Percentiles rank a stretch among this genome's conserved stretches.
phyloP scores from a whole-genome alignment of 23 red algal species.

The Cyanidium caldarium region DNA sequence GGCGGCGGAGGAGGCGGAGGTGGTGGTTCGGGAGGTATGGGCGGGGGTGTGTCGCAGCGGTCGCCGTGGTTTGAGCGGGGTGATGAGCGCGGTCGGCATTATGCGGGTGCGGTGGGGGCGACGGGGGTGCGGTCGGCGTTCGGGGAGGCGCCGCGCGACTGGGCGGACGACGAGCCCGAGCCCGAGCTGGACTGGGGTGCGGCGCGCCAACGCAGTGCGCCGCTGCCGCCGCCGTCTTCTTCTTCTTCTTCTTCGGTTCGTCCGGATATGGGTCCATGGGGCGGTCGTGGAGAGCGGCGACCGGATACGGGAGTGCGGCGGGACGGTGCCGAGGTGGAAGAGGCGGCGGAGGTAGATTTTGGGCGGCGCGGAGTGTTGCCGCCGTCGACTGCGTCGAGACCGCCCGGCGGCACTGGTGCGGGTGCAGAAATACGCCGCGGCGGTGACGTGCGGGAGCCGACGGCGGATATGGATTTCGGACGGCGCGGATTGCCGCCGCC shows the following conservation, averaged over 20 bases:
- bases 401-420: not conserved
- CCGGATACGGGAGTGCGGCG: not conserved
- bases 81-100: too few relatives aligned
- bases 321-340: not conserved
- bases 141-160: not conserved
- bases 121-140: not conserved
- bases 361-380: not conserved
- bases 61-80: not conserved
- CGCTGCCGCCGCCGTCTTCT: too few relatives aligned
- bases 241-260: too few relatives aligned
- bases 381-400: not conserved
- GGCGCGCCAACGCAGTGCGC: not conserved
- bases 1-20: not conserved
- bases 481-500: not conserved
- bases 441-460: not conserved
- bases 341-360: not conserved
- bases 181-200: constrained; percentile 4
- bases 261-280: too few relatives aligned
- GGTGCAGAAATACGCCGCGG: too few relatives aligned
- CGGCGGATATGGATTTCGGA: not conserved
- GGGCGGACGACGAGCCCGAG: not conserved
- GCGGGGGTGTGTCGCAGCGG: not conserved
- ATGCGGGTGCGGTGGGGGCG: too few relatives aligned
- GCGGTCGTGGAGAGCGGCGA: not conserved
- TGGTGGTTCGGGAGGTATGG: not conserved